Base-by-base conservation (phyloP, 2,329 filamentous ascomycete genomes). In the Teratosphaeria destructans region DNA sequence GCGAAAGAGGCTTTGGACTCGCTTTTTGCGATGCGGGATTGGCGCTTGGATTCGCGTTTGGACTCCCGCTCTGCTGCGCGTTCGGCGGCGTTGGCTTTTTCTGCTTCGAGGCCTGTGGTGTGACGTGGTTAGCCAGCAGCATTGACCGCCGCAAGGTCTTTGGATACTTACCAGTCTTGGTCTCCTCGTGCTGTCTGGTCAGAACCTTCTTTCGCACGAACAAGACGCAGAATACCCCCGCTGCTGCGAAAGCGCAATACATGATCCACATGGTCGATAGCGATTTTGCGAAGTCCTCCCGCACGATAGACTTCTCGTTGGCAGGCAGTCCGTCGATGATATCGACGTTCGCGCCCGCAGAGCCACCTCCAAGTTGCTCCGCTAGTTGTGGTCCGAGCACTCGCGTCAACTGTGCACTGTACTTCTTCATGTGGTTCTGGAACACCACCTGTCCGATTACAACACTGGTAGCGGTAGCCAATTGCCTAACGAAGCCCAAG, bases 401-500 rank as follows among this genome's bases (percentile, higher is more conserved):
- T 34, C 73, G 66, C 26, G 74, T 72, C 34, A 88, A 78, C 8
- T 69, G 67, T 3, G 74, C 67, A 32, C 79, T 76, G 65, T 84
- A 81, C 54, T 76, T 77, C 63, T 83, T 74, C 84, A 90, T 89
- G 61, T 81, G 76, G 70, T 92, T 91, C 73, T 90, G 85, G 75
- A 92, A 91, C 43, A 92, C 81, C 54, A 90, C 87, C n/a, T 87
- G 85, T 27, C 89, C 89, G 47, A 91, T 78, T 1, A 90, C 87
- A 57, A 90, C 81, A 0, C 84, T 85, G 23, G 86, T 81, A 2
- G 85, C 81, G 0, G 85, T 88, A 10, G 84, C 85, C 3, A 91
- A 75, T 65, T 88, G 87, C 23, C 88, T 83, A 7, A 85, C 78
- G 69, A 89, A 88, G 8, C 81, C 78, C 63, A 88, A 86, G 1